Conservation (phyloP, 257 asterid species). For the Vinca minor region DNA sequence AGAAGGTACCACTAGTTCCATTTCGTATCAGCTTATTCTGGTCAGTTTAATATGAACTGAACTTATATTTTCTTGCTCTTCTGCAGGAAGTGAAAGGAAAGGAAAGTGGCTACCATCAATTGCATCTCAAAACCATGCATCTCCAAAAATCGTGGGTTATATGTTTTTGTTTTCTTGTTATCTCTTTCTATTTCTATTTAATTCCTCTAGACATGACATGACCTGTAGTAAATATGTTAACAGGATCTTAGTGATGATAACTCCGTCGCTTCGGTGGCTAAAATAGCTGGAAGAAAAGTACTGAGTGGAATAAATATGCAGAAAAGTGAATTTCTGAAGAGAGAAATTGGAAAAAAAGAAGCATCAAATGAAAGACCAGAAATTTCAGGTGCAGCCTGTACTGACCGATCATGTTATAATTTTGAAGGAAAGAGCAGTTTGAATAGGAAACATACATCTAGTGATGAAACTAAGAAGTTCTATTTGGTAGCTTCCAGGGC, state of each 20-base stretch:
- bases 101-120: slow-evolving; percentile 10
- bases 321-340: slow-evolving; percentile 13
- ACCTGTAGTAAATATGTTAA: not conserved
- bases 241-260: slow-evolving; percentile 20
- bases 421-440: slow-evolving; percentile 15
- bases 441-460: slow-evolving; percentile 5
- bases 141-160: slow-evolving; percentile 26
- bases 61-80: not conserved
- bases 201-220: not conserved
- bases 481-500: slow-evolving; percentile 8
- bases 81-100: slow-evolving; percentile 25
- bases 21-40: not conserved
- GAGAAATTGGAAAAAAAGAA: slow-evolving; percentile 26
- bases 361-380: slow-evolving; percentile 7
- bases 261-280: slow-evolving; percentile 10
- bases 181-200: not conserved
- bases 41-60: not conserved
- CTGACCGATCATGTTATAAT: no score
- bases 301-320: slow-evolving; percentile 28
- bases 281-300: slow-evolving; percentile 20
- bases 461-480: slow-evolving; percentile 1
- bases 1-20: slow-evolving; percentile 21
- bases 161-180: not conserved
- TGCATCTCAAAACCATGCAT: slow-evolving; percentile 14
- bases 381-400: slow-evolving; percentile 31